These are phyloP conservation scores for Arthrobotrys megalospora DNA, from an alignment of 2,329 filamentous ascomycete genomes.

Conservation along the genomic window DNA sequence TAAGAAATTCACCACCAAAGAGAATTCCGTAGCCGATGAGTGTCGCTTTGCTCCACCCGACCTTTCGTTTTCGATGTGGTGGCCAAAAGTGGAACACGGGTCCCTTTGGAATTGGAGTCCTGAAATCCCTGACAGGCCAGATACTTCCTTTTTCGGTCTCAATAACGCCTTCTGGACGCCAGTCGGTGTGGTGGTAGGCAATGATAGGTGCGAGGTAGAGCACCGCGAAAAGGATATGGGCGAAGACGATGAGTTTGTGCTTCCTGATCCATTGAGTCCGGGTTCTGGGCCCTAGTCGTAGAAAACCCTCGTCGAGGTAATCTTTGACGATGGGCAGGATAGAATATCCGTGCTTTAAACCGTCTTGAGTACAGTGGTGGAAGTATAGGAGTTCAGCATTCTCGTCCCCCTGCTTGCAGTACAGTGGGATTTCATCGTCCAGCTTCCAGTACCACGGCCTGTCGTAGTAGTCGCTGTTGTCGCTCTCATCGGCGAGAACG, in stretches of 20 bases:
- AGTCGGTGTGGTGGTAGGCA: not conserved
- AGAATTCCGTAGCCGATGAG: not conserved
- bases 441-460: not conserved
- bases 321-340: not conserved
- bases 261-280: not conserved
- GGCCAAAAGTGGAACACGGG: conserved; percentile 5
- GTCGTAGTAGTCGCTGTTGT: not conserved
- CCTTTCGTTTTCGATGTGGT: not conserved
- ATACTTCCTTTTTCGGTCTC: not conserved
- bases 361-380: not conserved
- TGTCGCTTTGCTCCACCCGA: not conserved
- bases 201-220: not conserved
- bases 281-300: not conserved
- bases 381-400: not conserved
- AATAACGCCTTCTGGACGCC: not conserved
- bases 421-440: not conserved
- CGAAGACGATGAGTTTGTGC: not conserved
- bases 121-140: not conserved
- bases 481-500: not conserved
- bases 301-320: not conserved
- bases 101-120: not conserved
- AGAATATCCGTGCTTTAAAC: not conserved
- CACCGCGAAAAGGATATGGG: not conserved
- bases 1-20: not conserved
- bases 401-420: not conserved